phyloP scores from a whole-genome alignment of 1,284 basidiomycete genomes.

The Melampsora larici-populina region DNA sequence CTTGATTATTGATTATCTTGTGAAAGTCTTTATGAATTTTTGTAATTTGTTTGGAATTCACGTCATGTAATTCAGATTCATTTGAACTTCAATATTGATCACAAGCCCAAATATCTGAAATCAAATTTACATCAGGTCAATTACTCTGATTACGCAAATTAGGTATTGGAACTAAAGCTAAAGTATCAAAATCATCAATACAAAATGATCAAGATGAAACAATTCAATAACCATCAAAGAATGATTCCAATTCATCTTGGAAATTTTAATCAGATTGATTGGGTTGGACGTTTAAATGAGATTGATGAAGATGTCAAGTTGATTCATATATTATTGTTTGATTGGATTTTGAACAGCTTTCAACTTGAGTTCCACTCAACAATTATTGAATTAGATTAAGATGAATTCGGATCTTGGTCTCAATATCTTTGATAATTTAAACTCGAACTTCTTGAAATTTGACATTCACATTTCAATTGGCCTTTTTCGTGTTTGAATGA shows the following conservation, averaged over 20 bases:
- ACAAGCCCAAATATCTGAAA: conserved; percentile 19
- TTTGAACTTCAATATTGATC: conserved; percentile 9
- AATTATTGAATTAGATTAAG: neutral
- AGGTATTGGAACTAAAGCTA: conserved; percentile 29
- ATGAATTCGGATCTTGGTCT: neutral
- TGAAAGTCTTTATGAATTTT: neutral
- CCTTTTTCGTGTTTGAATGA: neutral
- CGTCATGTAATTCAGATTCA: conserved; percentile 26
- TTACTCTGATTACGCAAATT: conserved; percentile 34
- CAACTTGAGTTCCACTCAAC: conserved; percentile 28
- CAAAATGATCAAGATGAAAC: conserved; percentile 30
- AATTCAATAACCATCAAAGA: conserved; percentile 19
- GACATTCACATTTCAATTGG: neutral
- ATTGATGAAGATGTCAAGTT: neutral
- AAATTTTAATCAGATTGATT: neutral
- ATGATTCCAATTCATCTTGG: conserved; percentile 8
- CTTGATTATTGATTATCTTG: neutral
- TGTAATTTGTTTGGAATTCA: neutral
- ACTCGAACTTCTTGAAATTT: neutral
- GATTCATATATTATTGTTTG: conserved; percentile 1
- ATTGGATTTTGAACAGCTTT: neutral
- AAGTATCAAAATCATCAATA: conserved; percentile 29
- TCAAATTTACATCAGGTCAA: conserved; percentile 23
- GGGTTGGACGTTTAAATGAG: neutral
- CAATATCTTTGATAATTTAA: neutral